Evolutionary conservation across 306 rosid genomes (phyloP).

Genomic region (Morella rubra): DNA sequence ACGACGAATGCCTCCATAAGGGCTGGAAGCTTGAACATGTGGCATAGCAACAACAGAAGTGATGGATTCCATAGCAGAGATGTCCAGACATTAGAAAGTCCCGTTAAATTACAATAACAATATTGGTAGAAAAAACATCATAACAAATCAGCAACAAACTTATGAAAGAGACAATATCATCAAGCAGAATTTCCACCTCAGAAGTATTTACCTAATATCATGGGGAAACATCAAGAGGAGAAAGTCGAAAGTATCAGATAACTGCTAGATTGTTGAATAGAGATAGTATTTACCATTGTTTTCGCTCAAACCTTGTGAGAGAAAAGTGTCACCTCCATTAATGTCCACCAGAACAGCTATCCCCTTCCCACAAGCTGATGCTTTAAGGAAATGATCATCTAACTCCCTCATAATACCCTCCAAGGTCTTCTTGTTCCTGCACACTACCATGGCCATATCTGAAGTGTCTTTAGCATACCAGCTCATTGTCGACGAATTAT

Average conservation of each 20-base stretch:
- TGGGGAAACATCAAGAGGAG: background rate
- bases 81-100: background rate
- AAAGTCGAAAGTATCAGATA: background rate
- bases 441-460: slow-evolving; percentile 31
- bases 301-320: slow-evolving; percentile 42
- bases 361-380: slow-evolving; percentile 70
- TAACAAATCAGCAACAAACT: background rate
- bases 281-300: slow-evolving; percentile 46
- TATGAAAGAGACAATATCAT: background rate
- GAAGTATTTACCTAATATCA: background rate
- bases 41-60: slow-evolving; percentile 7
- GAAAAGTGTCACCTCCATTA: slow-evolving; percentile 50
- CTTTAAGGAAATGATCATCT: slow-evolving; percentile 83
- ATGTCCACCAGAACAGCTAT: slow-evolving; percentile 79
- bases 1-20: background rate
- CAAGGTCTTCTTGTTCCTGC: slow-evolving; percentile 62
- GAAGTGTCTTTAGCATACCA: slow-evolving; percentile 37
- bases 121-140: background rate
- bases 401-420: slow-evolving; percentile 65
- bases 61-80: background rate
- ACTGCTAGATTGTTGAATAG: slow-evolving; percentile 13
- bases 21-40: background rate
- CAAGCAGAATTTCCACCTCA: background rate
- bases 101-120: background rate
- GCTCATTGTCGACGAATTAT: slow-evolving; percentile 40